Base-by-base conservation (phyloP, 1,284 basidiomycete genomes). In the Ceratobasidium sp. region DNA sequence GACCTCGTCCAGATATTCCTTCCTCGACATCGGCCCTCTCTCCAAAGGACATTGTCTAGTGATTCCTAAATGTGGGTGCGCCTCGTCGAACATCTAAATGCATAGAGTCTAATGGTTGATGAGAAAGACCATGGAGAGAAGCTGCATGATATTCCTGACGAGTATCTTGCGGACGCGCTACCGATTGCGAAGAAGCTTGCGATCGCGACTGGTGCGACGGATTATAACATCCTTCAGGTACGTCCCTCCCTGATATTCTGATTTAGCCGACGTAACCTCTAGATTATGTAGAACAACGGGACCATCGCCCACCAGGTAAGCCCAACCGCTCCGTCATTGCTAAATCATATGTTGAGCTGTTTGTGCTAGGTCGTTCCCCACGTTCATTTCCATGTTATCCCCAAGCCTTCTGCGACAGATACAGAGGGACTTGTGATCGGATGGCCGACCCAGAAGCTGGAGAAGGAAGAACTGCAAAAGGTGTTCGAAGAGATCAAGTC, bases 311-410 rank as follows among this genome's bases (percentile, higher is more conserved):
- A 95, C 81, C 93, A 95, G 84, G 90, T 89, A 70, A 38, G 81
- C 16, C 50, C 55, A 35, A n/a, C 47, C 13, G 18, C 18, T 62
- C 16, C 1, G 0, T 13, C 38, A 8, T 49, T 5, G 0, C n/a
- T 49, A 23, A 21, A 30, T 41, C 35, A 16, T 32, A 8, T 18
- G 38, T 35, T 52, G 14, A n/a, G n/a, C n/a, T n/a, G 41, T 74
- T 21, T 23, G 11, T n/a, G 64, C 26, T 52, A 91, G 87, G 85
- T 87, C 75, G 93, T 97, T 38, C 87, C 89, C 72, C 95, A 97
- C 78, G 94, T 95, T 9, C 95, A 97, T 80, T 95, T 96, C 83
- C 92, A 95, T 81, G 85, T 98, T 74, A 96, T 98, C 73, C 95
- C 96, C 1, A 98, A 98, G 82, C 93, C 92, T 0, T 81, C 82